These are phyloP conservation scores for Tulasnella sp. DNA, from an alignment of 768 basidiomycete genomes.

Conservation along the genomic window DNA sequence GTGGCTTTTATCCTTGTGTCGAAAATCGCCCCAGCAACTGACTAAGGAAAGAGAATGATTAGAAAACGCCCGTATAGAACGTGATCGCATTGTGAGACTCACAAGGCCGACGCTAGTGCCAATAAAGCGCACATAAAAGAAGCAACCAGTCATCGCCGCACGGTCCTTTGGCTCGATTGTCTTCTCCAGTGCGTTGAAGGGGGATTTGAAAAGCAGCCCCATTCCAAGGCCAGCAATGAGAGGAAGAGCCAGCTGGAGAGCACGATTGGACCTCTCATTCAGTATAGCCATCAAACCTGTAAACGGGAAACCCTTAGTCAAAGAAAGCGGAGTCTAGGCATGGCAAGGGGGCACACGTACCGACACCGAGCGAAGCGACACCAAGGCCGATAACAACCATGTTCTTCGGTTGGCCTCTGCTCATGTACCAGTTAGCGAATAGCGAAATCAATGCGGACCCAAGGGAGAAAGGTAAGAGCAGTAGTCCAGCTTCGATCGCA, in stretches of 20 bases:
- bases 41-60: slow-evolving; percentile 33
- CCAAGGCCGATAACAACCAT: slow-evolving; percentile 53
- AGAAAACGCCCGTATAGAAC: neutral
- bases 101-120: slow-evolving; percentile 77
- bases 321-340: neutral
- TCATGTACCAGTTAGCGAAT: slow-evolving; percentile 78
- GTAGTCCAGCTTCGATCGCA: slow-evolving; percentile 62
- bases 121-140: slow-evolving; percentile 80
- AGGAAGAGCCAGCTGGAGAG: slow-evolving; percentile 46
- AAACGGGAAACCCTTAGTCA: slow-evolving; percentile 1
- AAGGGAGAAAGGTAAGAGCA: slow-evolving; percentile 73
- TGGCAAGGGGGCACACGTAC: slow-evolving; percentile 32
- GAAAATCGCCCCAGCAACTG: slow-evolving; percentile 67
- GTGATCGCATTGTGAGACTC: slow-evolving; percentile 24
- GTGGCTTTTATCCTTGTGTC: slow-evolving; percentile 39
- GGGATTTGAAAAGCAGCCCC: slow-evolving; percentile 78
- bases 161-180: slow-evolving; percentile 55
- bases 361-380: slow-evolving; percentile 61
- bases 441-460: slow-evolving; percentile 78
- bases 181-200: slow-evolving; percentile 67
- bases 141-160: slow-evolving; percentile 73
- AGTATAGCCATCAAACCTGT: slow-evolving; percentile 60
- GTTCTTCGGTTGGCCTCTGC: slow-evolving; percentile 44
- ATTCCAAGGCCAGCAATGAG: slow-evolving; percentile 66
- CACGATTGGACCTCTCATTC: slow-evolving; percentile 38